Base-by-base conservation (phyloP, 2,329 filamentous ascomycete species). In the Diaporthe amygdali region DNA sequence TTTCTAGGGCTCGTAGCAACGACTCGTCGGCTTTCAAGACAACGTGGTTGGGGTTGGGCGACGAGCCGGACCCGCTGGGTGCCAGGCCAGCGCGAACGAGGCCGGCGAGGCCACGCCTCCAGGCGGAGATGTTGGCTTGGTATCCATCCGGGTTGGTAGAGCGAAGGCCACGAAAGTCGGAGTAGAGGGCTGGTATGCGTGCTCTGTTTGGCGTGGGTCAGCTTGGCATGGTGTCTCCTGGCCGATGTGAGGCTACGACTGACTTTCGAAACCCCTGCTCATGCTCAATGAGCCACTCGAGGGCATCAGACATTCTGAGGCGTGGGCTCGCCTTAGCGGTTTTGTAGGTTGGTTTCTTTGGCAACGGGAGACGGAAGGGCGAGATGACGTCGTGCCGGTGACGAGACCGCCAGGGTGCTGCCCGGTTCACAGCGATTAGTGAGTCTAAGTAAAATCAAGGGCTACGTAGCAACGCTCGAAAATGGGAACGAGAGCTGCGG, bases 1-100 rank as follows among this genome's bases (percentile, higher is more conserved):
- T 93, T 75, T 95, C 92, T 67, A 99, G 84, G 44, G 91, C 90
- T 30, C 89, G 87, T 27, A 93, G 83, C 1, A 99, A 87, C 37
- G 89, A 85, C 44, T 93, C 89, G 76, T 89, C 87, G 46, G 89
- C 81, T 9, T 83, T 82, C 34, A 92, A 80, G 37, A 89, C 80
- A 15, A 92, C 81, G 22, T 86, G 82, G 71, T 86, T 86, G 2
- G 84, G 81, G 6, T 79, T 79, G 0, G 83, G 77, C 32, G 76
- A 70, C 15, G 73, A 63, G 44, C 68, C 68, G 15, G 76, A 59
- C 20, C 70, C 46, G 25, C 76, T 71, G n/a, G 79, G 78, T 30
- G 79, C 76, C 32, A 80, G 72, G n/a, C 80, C 81, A 5, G 77
- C 77, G 25, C 76, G 74, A 10, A 76, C 77, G 25, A 82, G 76